Conservation (phyloP, 2,329 filamentous ascomycete genomes). For the Diplocarpon rosae region DNA sequence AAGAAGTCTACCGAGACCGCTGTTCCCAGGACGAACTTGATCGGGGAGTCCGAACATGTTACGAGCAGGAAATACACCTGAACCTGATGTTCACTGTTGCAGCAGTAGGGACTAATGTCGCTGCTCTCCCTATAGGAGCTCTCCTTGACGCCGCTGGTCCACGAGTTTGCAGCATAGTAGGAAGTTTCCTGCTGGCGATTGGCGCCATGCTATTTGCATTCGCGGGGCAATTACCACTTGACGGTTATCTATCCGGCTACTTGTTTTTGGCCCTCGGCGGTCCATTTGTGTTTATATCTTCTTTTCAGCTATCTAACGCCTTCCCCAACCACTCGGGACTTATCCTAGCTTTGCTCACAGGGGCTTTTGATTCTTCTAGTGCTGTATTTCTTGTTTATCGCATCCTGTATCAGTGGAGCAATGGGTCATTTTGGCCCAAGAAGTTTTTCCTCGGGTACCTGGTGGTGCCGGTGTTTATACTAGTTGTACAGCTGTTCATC, state of each 20-base stretch:
- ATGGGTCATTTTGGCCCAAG: conserved; percentile 46
- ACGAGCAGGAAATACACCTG: conserved; percentile 51
- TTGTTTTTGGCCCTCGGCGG: conserved; percentile 68
- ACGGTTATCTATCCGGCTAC: conserved; percentile 66
- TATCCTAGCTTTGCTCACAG: conserved; percentile 70
- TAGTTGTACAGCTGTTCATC: conserved; percentile 54
- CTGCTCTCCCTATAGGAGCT: conserved; percentile 73
- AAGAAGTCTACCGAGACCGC: conserved; percentile 57
- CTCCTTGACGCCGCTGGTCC: conserved; percentile 78
- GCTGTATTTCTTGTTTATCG: conserved; percentile 68
- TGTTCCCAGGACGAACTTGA: conserved; percentile 46
- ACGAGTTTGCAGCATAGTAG: conserved; percentile 61
- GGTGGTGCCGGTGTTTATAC: conserved; percentile 55
- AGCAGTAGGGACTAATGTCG: conserved; percentile 79
- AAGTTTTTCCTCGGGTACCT: conserved; percentile 66
- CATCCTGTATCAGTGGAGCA: conserved; percentile 51
- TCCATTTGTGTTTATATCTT: conserved; percentile 72
- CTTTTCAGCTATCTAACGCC: conserved; percentile 75
- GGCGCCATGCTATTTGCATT: conserved; percentile 68
- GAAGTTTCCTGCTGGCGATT: conserved; percentile 53
- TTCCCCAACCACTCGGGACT: conserved; percentile 67
- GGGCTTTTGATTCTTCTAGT: conserved; percentile 74
- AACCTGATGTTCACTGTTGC: conserved; percentile 92
- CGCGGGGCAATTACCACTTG: conserved; percentile 52
- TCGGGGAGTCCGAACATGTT: conserved; percentile 40